Conservation (phyloP, 176 grass and related monocot species). For the Lolium perenne region DNA sequence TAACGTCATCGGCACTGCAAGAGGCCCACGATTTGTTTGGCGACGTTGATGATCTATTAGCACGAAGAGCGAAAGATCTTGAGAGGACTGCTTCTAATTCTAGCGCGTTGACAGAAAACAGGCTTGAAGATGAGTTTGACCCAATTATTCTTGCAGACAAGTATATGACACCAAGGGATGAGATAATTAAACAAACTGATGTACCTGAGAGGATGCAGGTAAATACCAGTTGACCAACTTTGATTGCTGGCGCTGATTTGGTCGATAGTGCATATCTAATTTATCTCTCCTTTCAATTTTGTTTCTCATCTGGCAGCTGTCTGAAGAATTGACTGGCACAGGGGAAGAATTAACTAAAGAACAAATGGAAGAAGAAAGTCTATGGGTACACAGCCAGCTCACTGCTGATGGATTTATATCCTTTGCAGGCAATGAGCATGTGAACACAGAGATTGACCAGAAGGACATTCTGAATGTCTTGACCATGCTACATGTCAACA, state of each 20-base stretch:
- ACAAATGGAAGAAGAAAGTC: conserved; percentile 74
- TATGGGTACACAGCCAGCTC: conserved; percentile 83
- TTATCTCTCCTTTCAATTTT: neutral
- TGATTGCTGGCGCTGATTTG: conserved; percentile 1
- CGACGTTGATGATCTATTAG: conserved; percentile 83
- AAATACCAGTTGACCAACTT: neutral
- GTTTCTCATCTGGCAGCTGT: conserved; percentile 51
- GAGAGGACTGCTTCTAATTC: conserved; percentile 56
- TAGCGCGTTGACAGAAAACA: conserved; percentile 45
- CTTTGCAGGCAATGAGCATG: conserved; percentile 47
- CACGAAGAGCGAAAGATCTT: conserved; percentile 63
- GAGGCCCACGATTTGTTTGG: conserved; percentile 92
- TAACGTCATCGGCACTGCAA: conserved; percentile 78
- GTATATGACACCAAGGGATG: conserved; percentile 95
- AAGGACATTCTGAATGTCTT: conserved; percentile 88
- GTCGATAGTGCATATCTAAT: conserved; percentile 7
- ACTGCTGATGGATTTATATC: conserved; percentile 52
- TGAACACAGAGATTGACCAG: conserved; percentile 63
- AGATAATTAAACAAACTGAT: conserved; percentile 81
- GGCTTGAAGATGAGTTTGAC: conserved; percentile 89
- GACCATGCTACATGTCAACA: conserved; percentile 85
- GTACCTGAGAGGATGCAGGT: conserved; percentile 96
- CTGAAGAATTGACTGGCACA: conserved; percentile 82
- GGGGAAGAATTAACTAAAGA: conserved; percentile 31
- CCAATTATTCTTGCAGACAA: conserved; percentile 92